Conservation (phyloP, 169 alveolate genomes). For the Babesia bigemina region DNA sequence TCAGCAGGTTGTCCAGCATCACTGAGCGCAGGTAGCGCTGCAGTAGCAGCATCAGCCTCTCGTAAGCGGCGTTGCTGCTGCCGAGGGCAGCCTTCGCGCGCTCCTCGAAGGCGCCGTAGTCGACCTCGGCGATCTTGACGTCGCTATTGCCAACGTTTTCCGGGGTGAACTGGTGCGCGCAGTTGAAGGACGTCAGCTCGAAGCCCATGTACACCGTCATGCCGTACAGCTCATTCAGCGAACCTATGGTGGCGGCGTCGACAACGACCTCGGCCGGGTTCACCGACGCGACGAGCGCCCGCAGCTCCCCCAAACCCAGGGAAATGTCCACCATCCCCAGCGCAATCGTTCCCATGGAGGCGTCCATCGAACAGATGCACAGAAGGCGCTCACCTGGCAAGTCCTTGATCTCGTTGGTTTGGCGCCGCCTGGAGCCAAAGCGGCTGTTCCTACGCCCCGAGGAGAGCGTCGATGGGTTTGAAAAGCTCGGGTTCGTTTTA, state of each 20-base stretch:
- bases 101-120: conserved; percentile 77
- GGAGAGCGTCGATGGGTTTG: too few relatives aligned
- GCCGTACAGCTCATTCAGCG: conserved; percentile 6
- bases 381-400: conserved; percentile 10
- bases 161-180: conserved; percentile 12
- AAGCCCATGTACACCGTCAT: conserved; percentile 16
- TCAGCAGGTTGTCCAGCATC: conserved; percentile 50
- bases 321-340: conserved; percentile 27
- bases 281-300: conserved; percentile 78
- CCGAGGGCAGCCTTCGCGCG: conserved; percentile 67
- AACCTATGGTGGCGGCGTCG: not conserved
- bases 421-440: not conserved
- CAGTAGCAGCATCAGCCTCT: conserved; percentile 33
- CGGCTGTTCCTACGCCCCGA: too few relatives aligned
- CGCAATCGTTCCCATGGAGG: conserved; percentile 38
- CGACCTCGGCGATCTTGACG: conserved; percentile 76
- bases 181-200: conserved; percentile 33
- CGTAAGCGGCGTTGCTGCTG: conserved; percentile 44
- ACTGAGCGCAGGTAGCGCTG: conserved; percentile 50
- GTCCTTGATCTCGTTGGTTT: not conserved
- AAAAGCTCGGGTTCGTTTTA: too few relatives aligned
- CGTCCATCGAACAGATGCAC: conserved; percentile 45
- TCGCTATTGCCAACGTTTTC: conserved; percentile 53
- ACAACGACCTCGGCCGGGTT: conserved; percentile 84
- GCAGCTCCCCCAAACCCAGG: conserved; percentile 39